phyloP scores from a whole-genome alignment of 768 basidiomycete species.

The Suillus alpinus region DNA sequence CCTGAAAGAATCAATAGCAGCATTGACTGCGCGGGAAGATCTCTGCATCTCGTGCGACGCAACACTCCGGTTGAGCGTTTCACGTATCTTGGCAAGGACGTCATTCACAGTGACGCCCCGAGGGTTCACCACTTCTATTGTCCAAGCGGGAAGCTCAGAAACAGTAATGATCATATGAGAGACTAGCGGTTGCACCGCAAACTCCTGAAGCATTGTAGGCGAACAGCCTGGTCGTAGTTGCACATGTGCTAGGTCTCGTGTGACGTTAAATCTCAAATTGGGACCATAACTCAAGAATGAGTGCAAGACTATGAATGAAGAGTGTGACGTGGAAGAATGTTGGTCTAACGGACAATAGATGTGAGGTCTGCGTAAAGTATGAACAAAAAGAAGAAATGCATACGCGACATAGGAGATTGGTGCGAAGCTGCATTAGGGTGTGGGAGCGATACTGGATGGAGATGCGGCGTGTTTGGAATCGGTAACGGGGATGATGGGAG shows the following conservation, averaged over 20 bases:
- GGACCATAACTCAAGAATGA: conserved; percentile 20
- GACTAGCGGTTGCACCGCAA: conserved; percentile 22
- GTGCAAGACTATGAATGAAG: conserved; percentile 20
- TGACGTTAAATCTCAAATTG: conserved; percentile 23
- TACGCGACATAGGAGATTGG: conserved; percentile 22
- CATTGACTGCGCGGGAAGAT: conserved; percentile 17
- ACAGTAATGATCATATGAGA: conserved; percentile 18
- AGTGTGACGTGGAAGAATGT: background rate
- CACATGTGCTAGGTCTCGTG: conserved; percentile 24
- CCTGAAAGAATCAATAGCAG: conserved; percentile 29
- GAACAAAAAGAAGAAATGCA: conserved; percentile 2
- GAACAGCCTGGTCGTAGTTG: conserved; percentile 19
- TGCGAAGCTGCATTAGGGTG: conserved; percentile 27
- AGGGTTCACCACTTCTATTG: conserved; percentile 28
- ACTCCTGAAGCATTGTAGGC: conserved; percentile 15
- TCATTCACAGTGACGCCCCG: conserved; percentile 26
- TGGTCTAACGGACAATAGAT: conserved; percentile 13
- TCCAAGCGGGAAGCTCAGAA: conserved; percentile 24
- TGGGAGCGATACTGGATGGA: conserved; percentile 28
- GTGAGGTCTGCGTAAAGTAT: background rate
- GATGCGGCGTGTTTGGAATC: conserved; percentile 23
- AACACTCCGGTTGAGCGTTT: conserved; percentile 23
- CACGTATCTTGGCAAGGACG: conserved; percentile 27
- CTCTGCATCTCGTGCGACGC: conserved; percentile 19
- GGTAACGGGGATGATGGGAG: conserved; percentile 16